Evolutionary conservation across 2,329 filamentous ascomycete genomes (phyloP), one percentile per base, ranked within the genome.

Genomic region (Colletotrichum lupini): DNA sequence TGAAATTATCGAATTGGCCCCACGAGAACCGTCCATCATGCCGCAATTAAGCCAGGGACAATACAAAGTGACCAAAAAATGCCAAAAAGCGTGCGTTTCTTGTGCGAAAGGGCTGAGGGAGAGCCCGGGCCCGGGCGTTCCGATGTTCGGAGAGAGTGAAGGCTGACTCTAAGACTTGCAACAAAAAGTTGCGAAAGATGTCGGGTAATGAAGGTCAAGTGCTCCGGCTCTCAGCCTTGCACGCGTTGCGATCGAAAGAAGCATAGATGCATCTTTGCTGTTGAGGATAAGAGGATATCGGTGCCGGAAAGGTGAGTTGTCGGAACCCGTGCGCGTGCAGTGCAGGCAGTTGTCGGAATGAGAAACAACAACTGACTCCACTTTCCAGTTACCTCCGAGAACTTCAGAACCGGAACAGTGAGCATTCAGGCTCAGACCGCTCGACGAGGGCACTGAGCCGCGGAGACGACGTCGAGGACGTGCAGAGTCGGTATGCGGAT

Each of bases 151-250:
- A 52, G 37, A 32, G 59, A 67, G 26, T n/a, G 19, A 24, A 56
- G 56, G 67, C 73, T 74, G 59, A 74, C 64, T 28, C 8, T 56
- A 22, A 2, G 28, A 7, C 30, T 7, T 28, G 75, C 30, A 87
- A 80, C n/a, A 22, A 5, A 55, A 64, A 77, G 76, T 24, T 77
- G 76, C 68, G 75, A 76, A 22, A 57, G 76, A 77, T 77, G 76
- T 52, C 75, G 76, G 32, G 63, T 73, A 49, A 77, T 77, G 76
- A 77, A 77, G 49, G 76, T 77, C 61, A 77, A 77, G 72, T 77
- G 76, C 60, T 76, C 74, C 37, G 76, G 76, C 37, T 73, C 75
- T 35, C 72, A 76, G 58, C 76, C 76, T 12, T 77, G 76, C 24
- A 66, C 72, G n/a, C 70, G 76, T 22, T 79, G 69, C 74, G 77